Evolutionary conservation across 495 filamentous ascomycete genomes (phyloP), one percentile per base, ranked within the genome.

Genomic region (Acidiella bohemica): DNA sequence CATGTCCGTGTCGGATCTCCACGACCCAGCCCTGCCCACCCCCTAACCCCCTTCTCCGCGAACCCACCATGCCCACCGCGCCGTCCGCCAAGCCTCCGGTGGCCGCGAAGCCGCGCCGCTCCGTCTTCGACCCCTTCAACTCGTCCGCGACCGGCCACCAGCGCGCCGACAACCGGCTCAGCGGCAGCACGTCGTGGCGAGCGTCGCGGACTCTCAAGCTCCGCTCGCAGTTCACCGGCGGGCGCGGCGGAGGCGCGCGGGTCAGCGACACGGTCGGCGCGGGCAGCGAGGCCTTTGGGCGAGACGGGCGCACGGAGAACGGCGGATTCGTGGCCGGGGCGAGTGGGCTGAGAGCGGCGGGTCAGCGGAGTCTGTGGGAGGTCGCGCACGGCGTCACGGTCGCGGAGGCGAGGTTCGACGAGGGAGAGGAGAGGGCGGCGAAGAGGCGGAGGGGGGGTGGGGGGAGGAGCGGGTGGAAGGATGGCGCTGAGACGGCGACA

Each of bases 81-180:
- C 20, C 30, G 2, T 16, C 39, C 3, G 5, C 39, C n/a, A 27
- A 27, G 9, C 22, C 39, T 2, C 28, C 39, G 4, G n/a, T 10
- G 14, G 42, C 42, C 1, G 42, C 42, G 12, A 44, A 44, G 14
- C 32, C 42, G 9, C 21, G 26, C 19, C 32, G 28, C 11, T 37
- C 35, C 24, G 32, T 44, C 46, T 87, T 83, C 58, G 84, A 93
- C 54, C 65, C 80, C 23, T 94, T 81, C 81, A 86, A 84, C 59
- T 79, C 80, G 16, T 72, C 72, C 12, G 73, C 79, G 0, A 78
- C 81, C 5, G 86, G 86, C 37, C 84, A 94, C 56, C 85, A 94
- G 59, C 66, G 69, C 22, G 74, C 78, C 42, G 76, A 87, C 25
- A 72, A 72, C 38, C 62, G 61, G 11, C 60, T 76, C 7, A 61